Percentiles rank a stretch among this genome's conserved stretches.
Evolutionary conservation across 2,329 filamentous ascomycete genomes (phyloP).

Genomic region (Diplodia intermedia): DNA sequence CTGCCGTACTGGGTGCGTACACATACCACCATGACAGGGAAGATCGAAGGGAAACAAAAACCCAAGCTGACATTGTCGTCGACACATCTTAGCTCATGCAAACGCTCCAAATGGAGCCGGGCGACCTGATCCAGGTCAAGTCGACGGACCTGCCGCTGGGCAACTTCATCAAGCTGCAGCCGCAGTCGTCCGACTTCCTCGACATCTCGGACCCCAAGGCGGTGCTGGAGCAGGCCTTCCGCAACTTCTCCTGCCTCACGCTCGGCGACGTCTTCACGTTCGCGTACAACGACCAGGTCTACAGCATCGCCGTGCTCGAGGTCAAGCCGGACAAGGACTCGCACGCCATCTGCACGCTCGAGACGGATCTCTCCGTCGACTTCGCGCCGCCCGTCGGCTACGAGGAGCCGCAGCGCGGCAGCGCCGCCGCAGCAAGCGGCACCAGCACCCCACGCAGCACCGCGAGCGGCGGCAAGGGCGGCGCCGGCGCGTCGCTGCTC

Average conservation of each 20-base stretch:
- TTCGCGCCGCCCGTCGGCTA: conserved; percentile 95
- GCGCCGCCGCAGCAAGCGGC: conserved; percentile 61
- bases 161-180: conserved; percentile 93
- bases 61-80: conserved; percentile 33
- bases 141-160: conserved; percentile 91
- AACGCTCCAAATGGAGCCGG: conserved; percentile 85
- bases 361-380: conserved; percentile 95
- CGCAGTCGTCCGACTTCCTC: conserved; percentile 90
- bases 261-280: conserved; percentile 96
- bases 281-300: conserved; percentile 92
- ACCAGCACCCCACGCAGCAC: conserved; percentile 82
- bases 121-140: conserved; percentile 93
- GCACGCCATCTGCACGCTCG: conserved; percentile 87
- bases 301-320: conserved; percentile 91
- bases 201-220: conserved; percentile 98
- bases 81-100: conserved; percentile 77
- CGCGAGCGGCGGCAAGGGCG: conserved; percentile 55
- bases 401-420: conserved; percentile 75
- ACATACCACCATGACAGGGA: too few relatives aligned
- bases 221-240: conserved; percentile 94
- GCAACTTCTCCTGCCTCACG: conserved; percentile 92
- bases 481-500: conserved; percentile 60
- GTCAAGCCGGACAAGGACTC: conserved; percentile 87
- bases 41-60: background rate
- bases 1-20: conserved; percentile 84